Base-by-base conservation (phyloP, 495 filamentous ascomycete species). In the Pyrenula aspistea region DNA sequence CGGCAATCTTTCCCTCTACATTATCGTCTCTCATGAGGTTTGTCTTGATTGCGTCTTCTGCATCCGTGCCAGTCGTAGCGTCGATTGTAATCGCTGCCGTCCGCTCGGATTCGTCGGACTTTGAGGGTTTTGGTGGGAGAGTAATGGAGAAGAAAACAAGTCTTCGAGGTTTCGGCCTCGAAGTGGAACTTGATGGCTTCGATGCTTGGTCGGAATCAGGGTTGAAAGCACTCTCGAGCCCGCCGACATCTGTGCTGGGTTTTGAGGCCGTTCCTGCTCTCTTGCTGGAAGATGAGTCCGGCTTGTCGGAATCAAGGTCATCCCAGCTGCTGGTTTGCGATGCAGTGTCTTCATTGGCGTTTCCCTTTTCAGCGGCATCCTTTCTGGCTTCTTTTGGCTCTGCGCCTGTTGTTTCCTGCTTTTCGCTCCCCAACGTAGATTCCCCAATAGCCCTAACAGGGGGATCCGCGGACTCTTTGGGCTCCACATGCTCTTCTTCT, bases 401-500 rank as follows among this genome's bases (percentile, higher is more conserved):
- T n/a, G n/a, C n/a, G n/a, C n/a, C n/a, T n/a, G n/a, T n/a, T n/a
- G n/a, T n/a, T 15, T 42, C 31, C 31, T 42, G 31, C 4, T 4
- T 4, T 42, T 42, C 15, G 4, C 8, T 42, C 8, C 31, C 31
- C 8, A 8, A 8, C 8, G 8, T 42, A 8, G 31, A 42, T 42
- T 42, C 31, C 31, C 15, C 31, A 8, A 4, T 42, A n/a, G n/a
- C n/a, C n/a, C n/a, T n/a, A n/a, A n/a, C n/a, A n/a, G n/a, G n/a
- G n/a, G n/a, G n/a, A n/a, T n/a, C n/a, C n/a, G n/a, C n/a, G n/a
- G n/a, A n/a, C 4, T 42, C 31, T 15, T 54, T 51, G 1, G 67
- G 24, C 22, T 55, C 49, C 55, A 68, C 57, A 12, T 62, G 57
- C 22, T 63, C 53, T 19, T 63, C 57, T 2, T 64, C 60, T 53